These are phyloP conservation scores for Mallotus japonicus DNA, from an alignment of 441 rosid genomes.

Conservation along the genomic window DNA sequence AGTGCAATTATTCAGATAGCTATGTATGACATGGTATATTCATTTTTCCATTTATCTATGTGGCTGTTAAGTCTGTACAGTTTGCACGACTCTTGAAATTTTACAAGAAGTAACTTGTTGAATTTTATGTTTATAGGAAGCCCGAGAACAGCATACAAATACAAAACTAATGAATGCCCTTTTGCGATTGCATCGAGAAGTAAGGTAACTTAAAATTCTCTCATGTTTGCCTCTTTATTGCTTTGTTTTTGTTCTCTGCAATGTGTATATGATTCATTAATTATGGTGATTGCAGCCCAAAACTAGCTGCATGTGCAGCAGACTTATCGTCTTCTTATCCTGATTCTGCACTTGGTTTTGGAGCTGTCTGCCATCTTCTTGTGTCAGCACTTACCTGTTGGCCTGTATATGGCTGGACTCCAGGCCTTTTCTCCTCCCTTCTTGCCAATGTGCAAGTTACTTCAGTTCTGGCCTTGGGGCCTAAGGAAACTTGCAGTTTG, in stretches of 20 bases:
- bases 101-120: slow-evolving; percentile 17
- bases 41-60: too few species aligned
- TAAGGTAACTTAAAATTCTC: slow-evolving; percentile 55
- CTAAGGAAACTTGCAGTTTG: slow-evolving; percentile 96
- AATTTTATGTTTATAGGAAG: slow-evolving; percentile 52
- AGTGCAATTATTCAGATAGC: neutral
- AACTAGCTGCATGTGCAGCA: slow-evolving; percentile 92
- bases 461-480: slow-evolving; percentile 78
- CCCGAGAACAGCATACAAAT: slow-evolving; percentile 87
- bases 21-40: neutral
- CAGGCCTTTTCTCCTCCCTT: slow-evolving; percentile 89
- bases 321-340: slow-evolving; percentile 89
- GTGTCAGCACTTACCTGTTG: slow-evolving; percentile 94
- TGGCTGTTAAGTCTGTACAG: neutral
- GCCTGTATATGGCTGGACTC: slow-evolving; percentile 96
- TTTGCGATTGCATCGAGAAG: slow-evolving; percentile 86
- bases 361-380: slow-evolving; percentile 90
- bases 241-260: slow-evolving; percentile 9
- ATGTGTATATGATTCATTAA: slow-evolving; percentile 19
- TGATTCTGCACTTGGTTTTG: slow-evolving; percentile 88
- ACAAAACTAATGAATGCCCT: slow-evolving; percentile 92
- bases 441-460: slow-evolving; percentile 72
- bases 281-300: slow-evolving; percentile 62
- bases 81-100: slow-evolving; percentile 11
- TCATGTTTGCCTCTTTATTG: slow-evolving; percentile 19